Evolutionary conservation across 345 rosid species (phyloP).

Genomic region (Schrenkiella parvula): DNA sequence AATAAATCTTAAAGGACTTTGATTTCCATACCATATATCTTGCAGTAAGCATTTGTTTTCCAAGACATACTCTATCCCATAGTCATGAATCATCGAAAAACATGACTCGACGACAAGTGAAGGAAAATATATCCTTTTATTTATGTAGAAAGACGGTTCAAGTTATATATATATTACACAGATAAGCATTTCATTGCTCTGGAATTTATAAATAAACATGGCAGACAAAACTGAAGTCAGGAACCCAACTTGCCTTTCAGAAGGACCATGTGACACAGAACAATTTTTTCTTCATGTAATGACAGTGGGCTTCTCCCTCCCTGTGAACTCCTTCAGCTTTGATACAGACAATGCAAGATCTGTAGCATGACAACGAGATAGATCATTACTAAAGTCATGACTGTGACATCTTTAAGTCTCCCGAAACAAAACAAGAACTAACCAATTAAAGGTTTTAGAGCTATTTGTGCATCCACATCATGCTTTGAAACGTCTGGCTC

Average conservation of each 20-base stretch:
- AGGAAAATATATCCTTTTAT: slow-evolving; percentile 2
- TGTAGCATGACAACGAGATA: slow-evolving; percentile 35
- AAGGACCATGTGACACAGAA: slow-evolving; percentile 7
- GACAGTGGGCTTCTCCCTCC: slow-evolving; percentile 95
- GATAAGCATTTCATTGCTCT: slow-evolving; percentile 24
- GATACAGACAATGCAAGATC: slow-evolving; percentile 83
- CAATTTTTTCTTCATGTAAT: slow-evolving; percentile 50
- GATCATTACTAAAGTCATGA: slow-evolving; percentile 7
- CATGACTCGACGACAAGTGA: neutral
- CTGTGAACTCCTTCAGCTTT: slow-evolving; percentile 84
- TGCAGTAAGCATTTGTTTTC: neutral
- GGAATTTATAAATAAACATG: slow-evolving; percentile 14
- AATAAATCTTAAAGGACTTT: neutral
- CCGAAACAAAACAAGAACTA: slow-evolving; percentile 5
- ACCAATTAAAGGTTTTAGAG: slow-evolving; percentile 86
- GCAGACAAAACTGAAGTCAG: slow-evolving; percentile 44
- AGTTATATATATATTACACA: slow-evolving; percentile 24
- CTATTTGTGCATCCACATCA: slow-evolving; percentile 82
- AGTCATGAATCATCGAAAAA: slow-evolving; percentile 4
- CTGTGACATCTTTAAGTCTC: neutral
- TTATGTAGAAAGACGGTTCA: neutral
- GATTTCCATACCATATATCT: neutral
- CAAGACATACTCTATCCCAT: neutral
- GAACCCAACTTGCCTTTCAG: slow-evolving; percentile 26
- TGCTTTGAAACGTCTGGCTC: slow-evolving; percentile 82